Evolutionary conservation across 495 filamentous ascomycete genomes (phyloP), one percentile per base, ranked within the genome.

Genomic region (Neurospora sp.): DNA sequence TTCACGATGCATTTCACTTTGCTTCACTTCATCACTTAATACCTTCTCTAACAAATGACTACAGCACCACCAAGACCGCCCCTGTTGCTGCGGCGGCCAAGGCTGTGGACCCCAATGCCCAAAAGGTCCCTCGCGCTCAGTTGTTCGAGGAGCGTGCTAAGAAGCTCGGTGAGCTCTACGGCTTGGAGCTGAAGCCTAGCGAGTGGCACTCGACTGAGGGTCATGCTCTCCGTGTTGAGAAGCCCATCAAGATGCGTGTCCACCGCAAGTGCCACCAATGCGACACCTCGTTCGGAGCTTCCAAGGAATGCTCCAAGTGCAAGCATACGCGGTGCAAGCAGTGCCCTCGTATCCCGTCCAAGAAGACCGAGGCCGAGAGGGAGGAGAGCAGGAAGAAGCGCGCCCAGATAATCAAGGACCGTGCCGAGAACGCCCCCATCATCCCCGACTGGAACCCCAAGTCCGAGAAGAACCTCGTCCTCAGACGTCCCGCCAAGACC

Each of bases 171-270:
- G 89, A 91, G 75, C 90, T 91, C 76, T 93, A 93, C 75, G 91
- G 90, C 48, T 76, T 94, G 75, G 89, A 89, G 70, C 84, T 93
- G 42, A 89, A 92, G 75, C 86, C 89, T 14, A 88, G 85, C 73
- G 91, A 93, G 79, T 92, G 90, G 90, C 88, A 87, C 75, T 82
- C 84, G 66, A 80, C 82, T 74, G 86, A 88, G 73, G 83, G 84
- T 39, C 86, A 90, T 71, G 86, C 90, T 27, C 82, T 90, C 69
- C 92, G 95, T 37, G 90, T 97, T 20, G 90, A 95, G 79, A 97
- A 95, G 82, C 89, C 92, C 20, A 93, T 97, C 74, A 92, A 93
- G 75, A 96, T 98, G 92, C 89, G 95, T 40, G 91, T 97, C 42
- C 94, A 93, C 76, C 88, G 93, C 27, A 90, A 84, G 72, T 98